Evolutionary conservation across 768 basidiomycete species (phyloP), one percentile per base, ranked within the genome.

Genomic region (Coprinellus aureogranulatus): DNA sequence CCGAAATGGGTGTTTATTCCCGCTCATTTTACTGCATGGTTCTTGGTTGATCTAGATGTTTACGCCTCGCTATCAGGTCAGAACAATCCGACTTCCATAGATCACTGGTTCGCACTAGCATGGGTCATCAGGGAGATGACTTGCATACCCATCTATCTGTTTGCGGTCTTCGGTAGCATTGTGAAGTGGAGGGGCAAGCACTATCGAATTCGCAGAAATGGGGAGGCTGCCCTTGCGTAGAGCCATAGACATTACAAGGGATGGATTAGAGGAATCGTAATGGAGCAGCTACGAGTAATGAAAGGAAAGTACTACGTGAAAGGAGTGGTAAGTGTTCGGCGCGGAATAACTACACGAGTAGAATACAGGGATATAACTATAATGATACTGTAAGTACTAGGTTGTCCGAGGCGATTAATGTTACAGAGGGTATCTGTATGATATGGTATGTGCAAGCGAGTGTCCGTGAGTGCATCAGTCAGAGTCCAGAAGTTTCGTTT

Each of bases 141-240:
- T 58, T 88, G 96, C 3, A 75, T 98, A 22, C 97, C 97, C 0
- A 92, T 98, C 57, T 99, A 87, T 84, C 49, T 88, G 6, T 75
- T 88, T 60, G 96, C 91, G 5, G 83, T 99, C 40, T 72, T 87
- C 50, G 94, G 95, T 27, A 79, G 85, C 68, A 84, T 86, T 57
- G 92, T 99, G 30, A 77, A 79, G 0, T 99, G 97, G 97, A 81
- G 97, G 67, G 96, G 95, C 0, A 79, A 74, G 65, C 80, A 70
- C 61, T 99, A 98, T 72, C 77, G 79, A 61, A 82, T 98, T 45
- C 69, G 87, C 59, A 73, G 72, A 34, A 89, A 92, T 63, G 94
- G 95, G 46, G 87, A 88, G 68, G 87, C 85, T 6, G 74, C 70
- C 40, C 64, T 72, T 55, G 73, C 69, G n/a, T 57, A 37, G 10